Percentiles rank a stretch among this genome's conserved stretches.
Conservation (phyloP, 805 yeast species). For the Candida dajiaensis region DNA sequence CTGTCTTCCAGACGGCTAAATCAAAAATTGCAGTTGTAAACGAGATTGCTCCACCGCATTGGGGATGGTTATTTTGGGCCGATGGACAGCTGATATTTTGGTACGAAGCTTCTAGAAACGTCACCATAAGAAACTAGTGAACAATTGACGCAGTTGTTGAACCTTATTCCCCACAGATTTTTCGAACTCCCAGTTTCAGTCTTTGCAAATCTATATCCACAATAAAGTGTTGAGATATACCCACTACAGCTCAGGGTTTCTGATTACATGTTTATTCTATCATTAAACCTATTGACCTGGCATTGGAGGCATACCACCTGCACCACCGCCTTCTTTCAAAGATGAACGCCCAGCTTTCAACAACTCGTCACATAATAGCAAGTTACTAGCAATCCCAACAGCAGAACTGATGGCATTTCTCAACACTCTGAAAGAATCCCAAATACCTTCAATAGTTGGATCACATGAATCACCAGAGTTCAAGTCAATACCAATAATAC, state of each 20-base stretch:
- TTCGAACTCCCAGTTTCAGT: no score
- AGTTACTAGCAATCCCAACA: constrained; percentile 88
- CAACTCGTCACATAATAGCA: constrained; percentile 91
- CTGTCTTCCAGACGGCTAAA: background rate
- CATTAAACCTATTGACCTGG: constrained; percentile 13
- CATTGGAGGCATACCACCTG: constrained; percentile 16
- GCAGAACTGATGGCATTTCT: constrained; percentile 92
- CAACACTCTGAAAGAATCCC: constrained; percentile 93
- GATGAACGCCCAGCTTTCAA: constrained; percentile 96
- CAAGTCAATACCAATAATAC: constrained; percentile 85
- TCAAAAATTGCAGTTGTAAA: background rate
- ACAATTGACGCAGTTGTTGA: no score
- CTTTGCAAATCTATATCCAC: no score
- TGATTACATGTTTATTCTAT: background rate
- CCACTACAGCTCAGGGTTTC: background rate
- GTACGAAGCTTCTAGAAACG: no score
- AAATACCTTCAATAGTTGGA: constrained; percentile 88
- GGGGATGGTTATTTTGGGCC: no score
- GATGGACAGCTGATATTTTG: no score
- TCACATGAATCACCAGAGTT: constrained; percentile 93
- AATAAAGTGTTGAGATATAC: no score
- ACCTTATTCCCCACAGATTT: no score
- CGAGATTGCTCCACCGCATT: background rate
- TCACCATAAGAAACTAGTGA: no score
- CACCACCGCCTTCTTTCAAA: constrained; percentile 52